Conservation (phyloP, 164 flowering plant genomes). For the Aristolochia contorta region DNA sequence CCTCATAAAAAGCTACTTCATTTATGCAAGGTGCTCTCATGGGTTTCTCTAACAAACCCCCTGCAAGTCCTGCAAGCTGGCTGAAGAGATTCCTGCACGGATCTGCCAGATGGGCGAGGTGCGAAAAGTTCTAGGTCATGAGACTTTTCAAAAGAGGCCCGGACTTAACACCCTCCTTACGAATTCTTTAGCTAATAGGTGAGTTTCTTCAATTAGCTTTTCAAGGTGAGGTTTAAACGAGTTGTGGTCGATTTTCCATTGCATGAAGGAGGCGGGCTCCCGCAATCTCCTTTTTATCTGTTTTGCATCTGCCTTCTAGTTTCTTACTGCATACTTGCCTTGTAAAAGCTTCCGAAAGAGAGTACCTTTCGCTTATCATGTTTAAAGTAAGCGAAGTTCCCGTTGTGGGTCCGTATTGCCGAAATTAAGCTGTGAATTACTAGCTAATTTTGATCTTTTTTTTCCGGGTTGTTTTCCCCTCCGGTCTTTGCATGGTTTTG, state of each 20-base stretch:
- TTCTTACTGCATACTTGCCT: no score
- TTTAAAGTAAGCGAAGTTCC: no score
- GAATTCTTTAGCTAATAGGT: slow-evolving; percentile 12
- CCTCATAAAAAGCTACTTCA: not conserved
- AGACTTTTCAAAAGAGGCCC: slow-evolving; percentile 8
- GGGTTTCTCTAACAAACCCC: slow-evolving; percentile 12
- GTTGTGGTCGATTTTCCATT: no score
- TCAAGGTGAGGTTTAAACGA: not conserved
- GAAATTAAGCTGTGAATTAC: no score
- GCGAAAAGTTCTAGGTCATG: slow-evolving; percentile 6
- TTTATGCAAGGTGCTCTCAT: slow-evolving; percentile 12
- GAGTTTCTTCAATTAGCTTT: slow-evolving; percentile 3
- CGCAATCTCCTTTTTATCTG: no score
- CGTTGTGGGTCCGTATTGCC: no score
- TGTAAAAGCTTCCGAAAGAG: no score
- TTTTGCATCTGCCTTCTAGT: no score
- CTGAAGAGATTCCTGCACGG: slow-evolving; percentile 17
- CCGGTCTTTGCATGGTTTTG: not conserved
- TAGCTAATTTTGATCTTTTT: no score
- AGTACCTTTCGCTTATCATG: no score
- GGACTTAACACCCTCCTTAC: slow-evolving; percentile 1
- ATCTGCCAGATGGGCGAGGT: slow-evolving; percentile 18
- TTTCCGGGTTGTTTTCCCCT: no score
- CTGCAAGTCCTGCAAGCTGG: slow-evolving; percentile 21
- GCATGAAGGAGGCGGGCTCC: not conserved